These are phyloP conservation scores for Barbatosphaeria neglecta DNA, from an alignment of 495 filamentous ascomycete genomes.

Conservation along the genomic window DNA sequence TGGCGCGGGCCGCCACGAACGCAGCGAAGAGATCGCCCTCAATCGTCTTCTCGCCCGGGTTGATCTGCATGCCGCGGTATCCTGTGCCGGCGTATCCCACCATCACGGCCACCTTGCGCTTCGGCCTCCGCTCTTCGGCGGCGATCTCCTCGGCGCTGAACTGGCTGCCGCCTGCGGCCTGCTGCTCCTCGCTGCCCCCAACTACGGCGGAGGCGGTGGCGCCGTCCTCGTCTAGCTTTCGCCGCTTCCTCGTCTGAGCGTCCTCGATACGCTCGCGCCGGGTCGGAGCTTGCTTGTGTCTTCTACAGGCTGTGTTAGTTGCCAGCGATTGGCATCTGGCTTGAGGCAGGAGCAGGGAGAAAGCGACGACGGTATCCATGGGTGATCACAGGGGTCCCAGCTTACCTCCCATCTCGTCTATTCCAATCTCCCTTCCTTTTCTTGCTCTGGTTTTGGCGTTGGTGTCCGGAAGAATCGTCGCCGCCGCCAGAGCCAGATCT, in stretches of 20 bases:
- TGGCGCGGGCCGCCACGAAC: conserved; percentile 78
- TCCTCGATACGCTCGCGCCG: conserved; percentile 46
- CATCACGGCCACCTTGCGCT: conserved; percentile 90
- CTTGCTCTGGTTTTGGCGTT: not conserved
- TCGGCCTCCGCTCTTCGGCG: conserved; percentile 72
- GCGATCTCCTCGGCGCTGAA: conserved; percentile 62
- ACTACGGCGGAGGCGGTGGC: conserved; percentile 1
- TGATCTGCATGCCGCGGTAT: conserved; percentile 92
- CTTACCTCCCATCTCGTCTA: not conserved
- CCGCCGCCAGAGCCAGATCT: not conserved
- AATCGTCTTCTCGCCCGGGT: conserved; percentile 71
- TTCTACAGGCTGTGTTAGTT: not conserved
- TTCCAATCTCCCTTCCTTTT: not conserved
- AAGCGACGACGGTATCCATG: not conserved
- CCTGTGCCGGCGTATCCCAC: conserved; percentile 95
- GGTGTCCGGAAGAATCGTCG: not conserved
- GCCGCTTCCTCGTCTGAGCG: conserved; percentile 45
- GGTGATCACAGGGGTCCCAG: no score
- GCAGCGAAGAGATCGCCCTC: conserved; percentile 94
- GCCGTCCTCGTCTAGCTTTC: conserved; percentile 31
- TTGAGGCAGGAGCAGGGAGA: not conserved
- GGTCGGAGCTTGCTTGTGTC: conserved; percentile 18
- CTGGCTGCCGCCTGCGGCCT: conserved; percentile 21
- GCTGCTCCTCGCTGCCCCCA: not conserved
- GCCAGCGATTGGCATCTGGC: not conserved